Evolutionary conservation across 2,329 filamentous ascomycete genomes (phyloP), one percentile per base, ranked within the genome.

Genomic region (Herpotrichia juniperi): DNA sequence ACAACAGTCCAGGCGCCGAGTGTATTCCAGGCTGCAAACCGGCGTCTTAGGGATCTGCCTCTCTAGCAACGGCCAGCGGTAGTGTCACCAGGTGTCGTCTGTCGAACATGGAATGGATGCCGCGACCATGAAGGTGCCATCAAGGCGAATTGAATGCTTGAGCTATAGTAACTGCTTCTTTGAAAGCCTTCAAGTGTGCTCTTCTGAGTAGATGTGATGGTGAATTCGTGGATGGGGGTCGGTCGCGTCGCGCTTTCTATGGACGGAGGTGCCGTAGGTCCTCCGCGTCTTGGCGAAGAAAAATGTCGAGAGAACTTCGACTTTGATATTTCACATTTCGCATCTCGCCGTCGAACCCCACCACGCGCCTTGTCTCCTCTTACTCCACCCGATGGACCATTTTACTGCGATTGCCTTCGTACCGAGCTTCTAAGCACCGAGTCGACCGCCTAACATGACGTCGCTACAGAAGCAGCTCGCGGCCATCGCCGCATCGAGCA

Each of bases 401-500:
- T 34, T 42, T 40, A 59, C n/a, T 21, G 8, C 28, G 2, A 30
- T 32, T 24, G 2, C 24, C 24, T 24, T 9, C 17, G 22, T n/a
- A 32, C 11, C 17, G 16, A 34, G 19, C 19, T 24, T 25, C 19
- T 40, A 22, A n/a, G 9, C 19, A 40, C 14, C 19, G 21, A 40
- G 21, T 11, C 19, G 6, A n/a, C 37, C 30, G 35, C 35, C 35
- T 67, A 74, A 52, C 51, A 96, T 96, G 91, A 91, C 92, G 55
- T 88, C 91, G 71, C 88, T 99, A 64, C 90, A 93, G 77, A 87
- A 91, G 79, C 96, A 99, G 83, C 81, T 99, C 79, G 91, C 93
- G 80, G 87, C 91, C 72, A 93, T 99, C 71, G 91, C 93, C 64
- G 87, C 89, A 61, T 90, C 90, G 69, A 96, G 91, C 66, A 96